phyloP scores from a whole-genome alignment of 805 yeast genomes.

The Saccharomyces mikatae region DNA sequence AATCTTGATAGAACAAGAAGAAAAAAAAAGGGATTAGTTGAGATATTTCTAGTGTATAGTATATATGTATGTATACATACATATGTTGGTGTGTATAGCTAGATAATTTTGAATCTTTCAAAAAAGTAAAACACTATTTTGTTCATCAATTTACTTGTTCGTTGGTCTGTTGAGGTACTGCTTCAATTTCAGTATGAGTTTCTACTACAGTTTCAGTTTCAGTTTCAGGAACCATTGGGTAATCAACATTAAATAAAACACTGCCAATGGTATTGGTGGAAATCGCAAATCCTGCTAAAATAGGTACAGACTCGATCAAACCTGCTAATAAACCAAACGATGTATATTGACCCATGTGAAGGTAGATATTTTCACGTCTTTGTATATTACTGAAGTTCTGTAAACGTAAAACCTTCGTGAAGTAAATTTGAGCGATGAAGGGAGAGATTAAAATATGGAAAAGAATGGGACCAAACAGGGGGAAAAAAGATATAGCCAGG shows the following conservation, averaged over 20 bases:
- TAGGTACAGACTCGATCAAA: slow-evolving; percentile 23
- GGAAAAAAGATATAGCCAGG: slow-evolving; percentile 21
- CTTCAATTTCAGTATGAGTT: not conserved
- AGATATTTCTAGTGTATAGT: not conserved
- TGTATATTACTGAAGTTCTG: slow-evolving; percentile 14
- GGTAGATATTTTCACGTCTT: slow-evolving; percentile 17
- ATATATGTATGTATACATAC: not conserved
- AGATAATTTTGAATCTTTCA: not conserved
- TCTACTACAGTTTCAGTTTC: not conserved
- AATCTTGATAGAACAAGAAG: not conserved
- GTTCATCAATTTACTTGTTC: not conserved
- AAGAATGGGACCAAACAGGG: slow-evolving; percentile 25
- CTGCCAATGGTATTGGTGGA: slow-evolving; percentile 21
- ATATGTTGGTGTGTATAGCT: not conserved
- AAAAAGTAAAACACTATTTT: not conserved
- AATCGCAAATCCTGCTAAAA: slow-evolving; percentile 21
- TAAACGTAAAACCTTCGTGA: slow-evolving; percentile 19
- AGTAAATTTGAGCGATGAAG: slow-evolving; percentile 22
- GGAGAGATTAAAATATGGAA: slow-evolving; percentile 24
- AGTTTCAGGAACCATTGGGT: not conserved
- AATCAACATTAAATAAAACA: slow-evolving; percentile 7
- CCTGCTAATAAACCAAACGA: slow-evolving; percentile 28
- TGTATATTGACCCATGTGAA: slow-evolving; percentile 23
- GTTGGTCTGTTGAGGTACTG: not conserved
- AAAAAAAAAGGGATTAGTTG: not conserved